These are phyloP conservation scores for Claviceps spartinae DNA, from an alignment of 2,329 filamentous ascomycete genomes.

Conservation along the genomic window DNA sequence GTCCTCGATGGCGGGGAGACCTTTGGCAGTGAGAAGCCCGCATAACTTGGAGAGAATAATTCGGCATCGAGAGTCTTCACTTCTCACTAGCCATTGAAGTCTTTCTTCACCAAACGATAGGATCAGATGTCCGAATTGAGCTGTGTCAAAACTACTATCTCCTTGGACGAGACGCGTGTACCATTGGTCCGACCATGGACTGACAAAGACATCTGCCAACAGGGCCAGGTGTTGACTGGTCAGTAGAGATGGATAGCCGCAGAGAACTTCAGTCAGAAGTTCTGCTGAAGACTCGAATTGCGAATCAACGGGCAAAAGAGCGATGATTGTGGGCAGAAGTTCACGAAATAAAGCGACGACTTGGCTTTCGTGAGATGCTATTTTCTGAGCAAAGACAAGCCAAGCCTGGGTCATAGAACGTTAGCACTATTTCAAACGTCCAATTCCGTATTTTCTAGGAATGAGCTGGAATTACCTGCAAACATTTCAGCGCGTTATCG, in stretches of 20 bases:
- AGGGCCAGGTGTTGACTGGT: constrained; percentile 41
- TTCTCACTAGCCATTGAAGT: constrained; percentile 44
- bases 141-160: constrained; percentile 48
- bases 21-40: constrained; percentile 50
- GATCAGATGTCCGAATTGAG: constrained; percentile 54
- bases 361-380: constrained; percentile 41
- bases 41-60: constrained; percentile 45
- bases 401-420: constrained; percentile 41
- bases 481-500: constrained; percentile 44
- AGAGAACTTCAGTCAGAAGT: constrained; percentile 50
- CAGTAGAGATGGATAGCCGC: constrained; percentile 51
- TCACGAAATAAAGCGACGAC: constrained; percentile 45
- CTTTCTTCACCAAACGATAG: constrained; percentile 56
- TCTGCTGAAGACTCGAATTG: constrained; percentile 49
- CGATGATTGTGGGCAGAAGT: constrained; percentile 45
- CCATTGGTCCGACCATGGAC: constrained; percentile 41
- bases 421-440: background rate
- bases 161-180: constrained; percentile 43
- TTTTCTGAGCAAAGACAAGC: constrained; percentile 58
- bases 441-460: background rate
- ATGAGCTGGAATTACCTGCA: constrained; percentile 33
- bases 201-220: constrained; percentile 46
- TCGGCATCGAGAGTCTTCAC: constrained; percentile 34
- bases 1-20: constrained; percentile 58
- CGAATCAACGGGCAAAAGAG: constrained; percentile 44